A percentile compares a stretch with the other conserved stretches of the same genome.
These are phyloP conservation scores for Cordia subcordata DNA, from an alignment of 257 asterid species.

Conservation along the genomic window DNA sequence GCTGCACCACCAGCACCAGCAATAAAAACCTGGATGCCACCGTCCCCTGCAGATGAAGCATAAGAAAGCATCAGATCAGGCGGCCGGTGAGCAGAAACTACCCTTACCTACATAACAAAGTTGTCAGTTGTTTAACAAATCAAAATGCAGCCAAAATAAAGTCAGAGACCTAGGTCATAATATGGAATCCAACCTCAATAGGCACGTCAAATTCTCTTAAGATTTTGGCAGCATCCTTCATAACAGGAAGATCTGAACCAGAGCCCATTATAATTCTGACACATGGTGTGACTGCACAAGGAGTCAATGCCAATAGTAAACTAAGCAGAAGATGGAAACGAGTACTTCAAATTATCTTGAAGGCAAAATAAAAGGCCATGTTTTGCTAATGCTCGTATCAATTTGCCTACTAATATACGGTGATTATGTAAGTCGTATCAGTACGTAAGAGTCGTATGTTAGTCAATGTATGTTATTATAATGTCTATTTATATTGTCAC, in stretches of 20 bases:
- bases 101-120: slow-evolving; percentile 57
- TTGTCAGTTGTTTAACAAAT: slow-evolving; percentile 2
- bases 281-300: slow-evolving; percentile 57
- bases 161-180: background rate
- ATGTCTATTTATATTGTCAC: too few species aligned
- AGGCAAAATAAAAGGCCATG: too few species aligned
- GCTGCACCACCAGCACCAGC: slow-evolving; percentile 99
- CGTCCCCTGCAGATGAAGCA: slow-evolving; percentile 77
- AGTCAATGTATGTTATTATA: too few species aligned
- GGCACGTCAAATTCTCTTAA: slow-evolving; percentile 78
- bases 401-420: too few species aligned
- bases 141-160: background rate
- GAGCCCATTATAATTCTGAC: slow-evolving; percentile 99
- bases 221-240: slow-evolving; percentile 92
- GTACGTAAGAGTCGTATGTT: too few species aligned
- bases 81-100: slow-evolving; percentile 96
- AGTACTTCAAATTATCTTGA: too few species aligned
- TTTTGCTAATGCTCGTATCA: too few species aligned
- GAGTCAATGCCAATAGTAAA: slow-evolving; percentile 7
- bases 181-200: slow-evolving; percentile 49
- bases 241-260: slow-evolving; percentile 97
- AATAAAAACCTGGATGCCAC: slow-evolving; percentile 89
- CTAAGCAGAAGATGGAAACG: background rate
- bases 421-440: too few species aligned
- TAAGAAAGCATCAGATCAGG: slow-evolving; percentile 79